Percentiles rank a stretch among this genome's conserved stretches.
Conservation (phyloP, 441 rosid genomes). For the Eruca vesicaria region DNA sequence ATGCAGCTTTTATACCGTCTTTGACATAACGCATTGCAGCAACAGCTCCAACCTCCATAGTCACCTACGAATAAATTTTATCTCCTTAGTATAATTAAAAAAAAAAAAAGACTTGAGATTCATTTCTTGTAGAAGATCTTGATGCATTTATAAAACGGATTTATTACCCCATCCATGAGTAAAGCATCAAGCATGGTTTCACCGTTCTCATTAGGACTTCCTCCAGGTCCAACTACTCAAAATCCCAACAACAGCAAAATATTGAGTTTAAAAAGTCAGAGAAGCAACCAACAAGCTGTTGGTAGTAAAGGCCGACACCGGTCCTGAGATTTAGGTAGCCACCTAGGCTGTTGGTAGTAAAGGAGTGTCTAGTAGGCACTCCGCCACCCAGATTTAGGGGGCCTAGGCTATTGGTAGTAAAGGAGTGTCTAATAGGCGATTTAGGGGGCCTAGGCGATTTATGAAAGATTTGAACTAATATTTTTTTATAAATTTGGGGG, state of each 20-base stretch:
- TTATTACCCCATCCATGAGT: slow-evolving; percentile 78
- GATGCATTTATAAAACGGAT: not conserved
- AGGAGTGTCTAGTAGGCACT: too few species aligned
- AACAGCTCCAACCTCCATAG: slow-evolving; percentile 98
- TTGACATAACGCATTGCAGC: slow-evolving; percentile 94
- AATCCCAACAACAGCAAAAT: not conserved
- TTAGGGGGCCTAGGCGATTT: too few species aligned
- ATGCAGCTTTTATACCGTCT: slow-evolving; percentile 90
- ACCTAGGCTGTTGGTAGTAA: too few species aligned
- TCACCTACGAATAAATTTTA: slow-evolving; percentile 49
- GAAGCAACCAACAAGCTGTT: too few species aligned
- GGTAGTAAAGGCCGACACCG: too few species aligned
- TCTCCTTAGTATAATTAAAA: slow-evolving; percentile 37
- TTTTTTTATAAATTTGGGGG: too few species aligned
- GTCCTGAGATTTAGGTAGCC: too few species aligned
- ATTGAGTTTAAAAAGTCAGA: too few species aligned
- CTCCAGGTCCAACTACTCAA: slow-evolving; percentile 68
- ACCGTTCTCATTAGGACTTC: slow-evolving; percentile 90
- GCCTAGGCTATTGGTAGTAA: too few species aligned
- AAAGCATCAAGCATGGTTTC: slow-evolving; percentile 85
- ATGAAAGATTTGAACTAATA: too few species aligned
- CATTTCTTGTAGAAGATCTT: not conserved
- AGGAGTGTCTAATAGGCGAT: too few species aligned
- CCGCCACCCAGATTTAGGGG: too few species aligned
- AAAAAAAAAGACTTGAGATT: not conserved